Evolutionary conservation across 2,329 filamentous ascomycete genomes (phyloP).

Genomic region (Calonectria multiphialidica): DNA sequence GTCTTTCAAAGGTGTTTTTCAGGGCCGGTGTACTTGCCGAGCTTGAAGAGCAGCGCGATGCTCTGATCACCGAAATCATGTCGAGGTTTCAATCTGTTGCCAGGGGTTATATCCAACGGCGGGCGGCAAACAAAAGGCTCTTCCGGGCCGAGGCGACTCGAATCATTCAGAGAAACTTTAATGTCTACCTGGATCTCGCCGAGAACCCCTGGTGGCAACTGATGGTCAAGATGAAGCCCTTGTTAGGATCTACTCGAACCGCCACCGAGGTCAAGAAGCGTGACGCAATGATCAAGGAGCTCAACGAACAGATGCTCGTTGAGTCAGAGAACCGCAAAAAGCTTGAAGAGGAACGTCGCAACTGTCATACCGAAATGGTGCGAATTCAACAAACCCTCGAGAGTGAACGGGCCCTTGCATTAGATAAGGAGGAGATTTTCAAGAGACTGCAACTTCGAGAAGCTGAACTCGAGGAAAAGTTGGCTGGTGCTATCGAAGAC

Average conservation of each 20-base stretch:
- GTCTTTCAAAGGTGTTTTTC: slow-evolving; percentile 98
- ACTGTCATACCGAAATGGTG: slow-evolving; percentile 87
- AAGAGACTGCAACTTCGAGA: slow-evolving; percentile 95
- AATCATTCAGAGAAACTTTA: slow-evolving; percentile 95
- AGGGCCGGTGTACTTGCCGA: slow-evolving; percentile 95
- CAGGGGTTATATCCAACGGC: slow-evolving; percentile 88
- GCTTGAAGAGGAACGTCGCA: slow-evolving; percentile 91
- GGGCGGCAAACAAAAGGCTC: slow-evolving; percentile 90
- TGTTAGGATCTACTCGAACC: slow-evolving; percentile 91
- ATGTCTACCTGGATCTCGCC: slow-evolving; percentile 89
- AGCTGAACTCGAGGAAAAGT: slow-evolving; percentile 90
- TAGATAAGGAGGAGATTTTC: slow-evolving; percentile 99
- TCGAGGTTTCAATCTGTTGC: slow-evolving; percentile 92
- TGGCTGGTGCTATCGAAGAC: slow-evolving; percentile 91
- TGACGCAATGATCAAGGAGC: slow-evolving; percentile 90
- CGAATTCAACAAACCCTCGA: slow-evolving; percentile 94
- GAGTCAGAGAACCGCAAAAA: slow-evolving; percentile 81
- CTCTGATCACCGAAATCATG: slow-evolving; percentile 94
- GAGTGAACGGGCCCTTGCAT: slow-evolving; percentile 91
- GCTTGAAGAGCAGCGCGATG: slow-evolving; percentile 94
- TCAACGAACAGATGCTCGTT: slow-evolving; percentile 85
- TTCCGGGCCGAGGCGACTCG: slow-evolving; percentile 95
- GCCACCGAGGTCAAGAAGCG: slow-evolving; percentile 94
- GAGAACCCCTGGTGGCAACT: slow-evolving; percentile 98
- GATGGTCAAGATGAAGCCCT: slow-evolving; percentile 92